Base-by-base conservation (phyloP, 73 alveolate species). In the Paramecium caudatum region DNA sequence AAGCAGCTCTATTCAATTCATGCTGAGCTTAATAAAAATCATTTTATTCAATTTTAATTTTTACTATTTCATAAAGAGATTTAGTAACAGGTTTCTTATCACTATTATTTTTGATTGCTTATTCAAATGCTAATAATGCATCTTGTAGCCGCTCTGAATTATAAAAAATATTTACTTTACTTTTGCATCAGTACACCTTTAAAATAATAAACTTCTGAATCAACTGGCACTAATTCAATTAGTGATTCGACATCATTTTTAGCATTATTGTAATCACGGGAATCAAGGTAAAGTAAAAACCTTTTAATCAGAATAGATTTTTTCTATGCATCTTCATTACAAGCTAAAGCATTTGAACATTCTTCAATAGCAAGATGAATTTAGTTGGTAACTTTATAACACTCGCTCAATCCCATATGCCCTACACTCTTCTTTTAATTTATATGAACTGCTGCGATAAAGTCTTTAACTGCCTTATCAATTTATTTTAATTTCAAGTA, bases 1-100 rank as follows among this genome's bases (percentile, higher is more conserved):
- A 90, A 10, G 92, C 83, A 5, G 97, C 96, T 86, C 97, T 92
- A 47, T 94, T 50, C 16, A 95, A 93, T 47, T 93, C 94, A 90
- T 91, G 96, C 49, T 90, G 93, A 6, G 98, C 98, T 47, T 92
- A 94, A 88, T 95, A 95, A 50, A 91, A 95, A 91, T 95, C 98
- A 47, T 93, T 95, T 50, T 93, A 94, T 74, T 92, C 94, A 16
- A 95, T 91, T 48, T 94, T 80, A 21, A 95, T 69, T 62, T 92
- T 92, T 9, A 96, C 95, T 1, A 94, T 94, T 27, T 94, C 98
- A 83, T 92, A 93, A 15, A 94, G 81, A 0, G 98, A 91, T 48
- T 91, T 92, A 7, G 96, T 93, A 5, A 95, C 96, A 65, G 82
- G 81, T 68, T 84, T 92, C 49, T 86, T 78, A 25, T 91, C 95